Base-by-base conservation (phyloP, 2,329 filamentous ascomycete genomes). In the Ceratocystis cacaofunesta region DNA sequence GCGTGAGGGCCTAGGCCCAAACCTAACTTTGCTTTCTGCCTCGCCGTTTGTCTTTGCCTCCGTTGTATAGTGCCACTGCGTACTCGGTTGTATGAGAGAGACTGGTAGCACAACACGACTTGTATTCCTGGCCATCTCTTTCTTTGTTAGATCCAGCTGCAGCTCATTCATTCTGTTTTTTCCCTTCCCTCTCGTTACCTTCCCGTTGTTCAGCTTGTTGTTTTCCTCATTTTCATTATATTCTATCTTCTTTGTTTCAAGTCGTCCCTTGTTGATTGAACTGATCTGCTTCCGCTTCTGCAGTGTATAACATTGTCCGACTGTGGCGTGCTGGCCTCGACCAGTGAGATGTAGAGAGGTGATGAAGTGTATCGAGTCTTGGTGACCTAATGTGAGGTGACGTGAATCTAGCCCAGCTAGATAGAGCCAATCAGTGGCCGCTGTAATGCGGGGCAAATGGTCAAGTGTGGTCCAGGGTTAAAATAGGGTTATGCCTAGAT, bases 111-210 rank as follows among this genome's bases (percentile, higher is more conserved):
- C 25, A 28, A 15, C 60, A 32, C 25, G 36, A 10, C 60, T 50
- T 5, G 62, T 68, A 63, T 65, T 65, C 58, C 63, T 66, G 46
- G 61, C 10, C 12, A 41, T 41, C 36, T 41, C 36, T 12, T 15
- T 15, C 32, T 41, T 48, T 6, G 44, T 62, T 46, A 30, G 36
- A 62, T 7, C 25, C 44, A 28, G 61, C 36, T 48, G 15, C n/a
- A 62, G 41, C 44, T 48, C 44, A 46, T 44, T 67, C 46, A 36
- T 72, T 73, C 71, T 70, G 65, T 70, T 68, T 68, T 68, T 69
- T 72, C 72, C 71, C 68, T 57, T 63, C 68, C 69, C 60, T 63
- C 65, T 68, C 65, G 57, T 68, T 69, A 66, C 62, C 66, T 63
- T 66, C 67, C 66, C 67, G 28, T 41, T 62, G 10, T 61, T 57